A percentile compares a stretch with the other conserved stretches of the same genome.
Evolutionary conservation across 352 stramenopile genomes (phyloP).

Genomic region (Phytophthora fragariae): DNA sequence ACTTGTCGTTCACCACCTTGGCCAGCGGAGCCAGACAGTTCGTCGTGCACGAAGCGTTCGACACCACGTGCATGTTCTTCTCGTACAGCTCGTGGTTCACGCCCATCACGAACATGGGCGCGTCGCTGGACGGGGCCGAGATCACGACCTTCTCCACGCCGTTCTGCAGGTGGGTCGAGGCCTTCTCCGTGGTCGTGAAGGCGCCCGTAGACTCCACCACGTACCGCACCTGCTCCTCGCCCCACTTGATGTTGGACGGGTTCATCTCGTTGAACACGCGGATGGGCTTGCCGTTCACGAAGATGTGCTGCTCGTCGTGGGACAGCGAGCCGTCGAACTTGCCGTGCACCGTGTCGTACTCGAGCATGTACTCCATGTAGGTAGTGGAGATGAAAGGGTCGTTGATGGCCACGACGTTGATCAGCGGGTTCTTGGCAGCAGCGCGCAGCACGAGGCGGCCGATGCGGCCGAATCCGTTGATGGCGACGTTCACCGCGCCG

Average conservation of each 20-base stretch:
- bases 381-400: slow-evolving; percentile 96
- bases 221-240: slow-evolving; percentile 92
- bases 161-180: slow-evolving; percentile 92
- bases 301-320: slow-evolving; percentile 88
- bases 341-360: slow-evolving; percentile 95
- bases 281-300: slow-evolving; percentile 94
- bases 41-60: slow-evolving; percentile 99
- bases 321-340: slow-evolving; percentile 88
- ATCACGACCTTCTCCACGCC: slow-evolving; percentile 98
- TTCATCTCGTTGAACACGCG: slow-evolving; percentile 95
- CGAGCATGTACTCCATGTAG: slow-evolving; percentile 97
- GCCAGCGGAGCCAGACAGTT: slow-evolving; percentile 98
- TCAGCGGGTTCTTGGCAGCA: slow-evolving; percentile 85
- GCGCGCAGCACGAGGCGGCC: slow-evolving; percentile 96
- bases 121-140: slow-evolving; percentile 98
- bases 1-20: slow-evolving; percentile 99
- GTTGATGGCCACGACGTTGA: slow-evolving; percentile 95
- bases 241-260: slow-evolving; percentile 95
- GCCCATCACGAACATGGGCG: slow-evolving; percentile 98
- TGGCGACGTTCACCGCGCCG: slow-evolving; percentile 93
- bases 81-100: slow-evolving; percentile 98
- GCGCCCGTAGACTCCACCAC: slow-evolving; percentile 92
- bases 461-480: slow-evolving; percentile 99
- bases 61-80: slow-evolving; percentile 96
- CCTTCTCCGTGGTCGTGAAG: slow-evolving; percentile 91